Percentiles rank a stretch among this genome's conserved stretches.
Conservation (phyloP, 352 stramenopile genomes). For the Thalassiosira mediterranea region DNA sequence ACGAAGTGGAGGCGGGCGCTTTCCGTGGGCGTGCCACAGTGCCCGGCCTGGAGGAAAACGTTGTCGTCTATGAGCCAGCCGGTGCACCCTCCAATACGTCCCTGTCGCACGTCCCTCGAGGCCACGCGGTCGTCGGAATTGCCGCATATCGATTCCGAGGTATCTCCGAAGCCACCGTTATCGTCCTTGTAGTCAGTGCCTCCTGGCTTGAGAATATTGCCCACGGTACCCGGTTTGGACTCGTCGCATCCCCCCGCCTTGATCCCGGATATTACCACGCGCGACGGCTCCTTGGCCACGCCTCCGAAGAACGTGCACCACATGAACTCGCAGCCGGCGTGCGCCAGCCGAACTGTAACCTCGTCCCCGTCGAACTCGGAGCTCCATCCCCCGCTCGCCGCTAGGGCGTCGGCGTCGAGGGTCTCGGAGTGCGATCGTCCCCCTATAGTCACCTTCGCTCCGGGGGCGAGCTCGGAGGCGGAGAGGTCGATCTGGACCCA, state of each 20-base stretch:
- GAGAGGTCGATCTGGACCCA: slow-evolving; percentile 5
- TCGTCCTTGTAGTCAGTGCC: too few relatives aligned
- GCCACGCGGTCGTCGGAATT: slow-evolving; percentile 2
- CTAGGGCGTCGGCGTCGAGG: background rate
- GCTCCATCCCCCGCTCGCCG: background rate
- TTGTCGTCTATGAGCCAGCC: slow-evolving; percentile 15
- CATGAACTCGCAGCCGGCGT: too few relatives aligned
- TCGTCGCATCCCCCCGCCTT: background rate
- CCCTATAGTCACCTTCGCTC: background rate
- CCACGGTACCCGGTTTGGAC: too few relatives aligned
- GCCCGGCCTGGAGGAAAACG: slow-evolving; percentile 11
- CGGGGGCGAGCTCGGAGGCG: background rate
- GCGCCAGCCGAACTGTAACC: background rate
- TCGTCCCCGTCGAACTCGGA: background rate
- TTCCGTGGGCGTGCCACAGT: slow-evolving; percentile 3
- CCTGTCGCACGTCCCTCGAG: slow-evolving; percentile 10
- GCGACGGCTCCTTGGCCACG: background rate
- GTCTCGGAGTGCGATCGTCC: background rate
- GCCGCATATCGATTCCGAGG: slow-evolving; percentile 13
- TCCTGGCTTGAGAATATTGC: too few relatives aligned
- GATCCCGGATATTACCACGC: background rate
- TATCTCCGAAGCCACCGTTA: too few relatives aligned
- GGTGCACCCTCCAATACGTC: slow-evolving; percentile 11
- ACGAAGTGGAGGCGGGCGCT: slow-evolving; percentile 10
- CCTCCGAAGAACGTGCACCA: too few relatives aligned